phyloP scores from a whole-genome alignment of 164 flowering plant genomes.

The Liquidambar formosana region DNA sequence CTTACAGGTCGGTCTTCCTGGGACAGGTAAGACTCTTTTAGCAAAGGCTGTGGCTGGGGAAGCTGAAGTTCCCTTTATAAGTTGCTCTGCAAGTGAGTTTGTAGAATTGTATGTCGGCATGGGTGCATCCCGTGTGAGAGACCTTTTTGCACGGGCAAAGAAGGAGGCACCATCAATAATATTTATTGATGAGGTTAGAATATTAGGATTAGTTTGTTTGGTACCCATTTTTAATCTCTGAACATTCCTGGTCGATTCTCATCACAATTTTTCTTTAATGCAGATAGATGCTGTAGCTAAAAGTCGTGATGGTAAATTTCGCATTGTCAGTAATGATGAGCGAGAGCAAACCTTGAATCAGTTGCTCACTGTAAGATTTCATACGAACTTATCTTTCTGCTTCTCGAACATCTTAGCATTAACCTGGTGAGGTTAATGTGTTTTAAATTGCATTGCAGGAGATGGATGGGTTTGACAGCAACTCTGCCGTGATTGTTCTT shows the following conservation, averaged over 20 bases:
- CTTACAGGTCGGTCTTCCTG: constrained; percentile 97
- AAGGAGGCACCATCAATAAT: constrained; percentile 97
- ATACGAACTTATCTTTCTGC: not conserved
- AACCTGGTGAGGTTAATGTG: not conserved
- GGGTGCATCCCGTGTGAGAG: constrained; percentile 99
- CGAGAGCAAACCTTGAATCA: constrained; percentile 97
- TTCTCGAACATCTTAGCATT: constrained; percentile 3
- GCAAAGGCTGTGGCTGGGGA: constrained; percentile 99
- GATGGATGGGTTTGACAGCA: constrained; percentile 99
- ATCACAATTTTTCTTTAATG: constrained; percentile 7
- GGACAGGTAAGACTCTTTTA: constrained; percentile 98
- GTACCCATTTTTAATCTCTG: not conserved
- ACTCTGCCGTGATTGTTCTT: constrained; percentile 93
- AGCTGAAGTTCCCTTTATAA: constrained; percentile 97
- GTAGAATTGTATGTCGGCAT: constrained; percentile 98
- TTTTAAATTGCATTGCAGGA: constrained; percentile 55
- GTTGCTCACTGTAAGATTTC: constrained; percentile 75
- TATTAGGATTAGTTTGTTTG: constrained; percentile 1
- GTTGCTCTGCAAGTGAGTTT: constrained; percentile 98
- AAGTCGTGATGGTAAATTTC: constrained; percentile 94
- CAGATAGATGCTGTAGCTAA: constrained; percentile 99
- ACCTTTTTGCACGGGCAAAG: constrained; percentile 93
- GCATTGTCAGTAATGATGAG: constrained; percentile 94
- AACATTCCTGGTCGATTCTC: constrained; percentile 1
- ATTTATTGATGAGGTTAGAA: constrained; percentile 90